Evolutionary conservation across 139 green algal genomes (phyloP), one percentile per base, ranked within the genome.

Genomic region (Asterochloris sp.): DNA sequence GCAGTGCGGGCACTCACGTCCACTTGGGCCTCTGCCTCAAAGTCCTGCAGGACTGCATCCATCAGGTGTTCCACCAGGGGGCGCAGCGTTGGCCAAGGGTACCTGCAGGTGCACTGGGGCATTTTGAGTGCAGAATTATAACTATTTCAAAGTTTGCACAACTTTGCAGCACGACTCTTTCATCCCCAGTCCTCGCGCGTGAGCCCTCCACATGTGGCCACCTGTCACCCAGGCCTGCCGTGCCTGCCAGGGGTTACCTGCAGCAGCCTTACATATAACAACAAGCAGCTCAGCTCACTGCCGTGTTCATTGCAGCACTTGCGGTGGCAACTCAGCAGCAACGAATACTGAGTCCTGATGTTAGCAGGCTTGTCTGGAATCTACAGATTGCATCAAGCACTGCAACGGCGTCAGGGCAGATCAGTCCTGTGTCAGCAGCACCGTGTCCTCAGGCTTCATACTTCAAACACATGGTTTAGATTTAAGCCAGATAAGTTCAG

Each of bases 61-160:
- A 92, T 62, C 0, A 79, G 47, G 23, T 83, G 79, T 15, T 82
- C 82, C 26, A 92, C 75, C 16, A 94, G 81, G 12, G 89, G 87
- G 26, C 82, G 73, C 61, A 92, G 26, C 17, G 91, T 60, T 26
- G 74, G 66, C 90, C 90, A 94, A 0, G 76, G 80, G 85, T 90
- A 92, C 74, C 83, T 87, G 78, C 62, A 78, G 47, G 27, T 12
- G 16, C 14, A 27, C 15, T 79, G 13, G 74, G 12, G 27, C 11
- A 13, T 23, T 66, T 47, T 63, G 63, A 16, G 15, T 16, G 14
- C 64, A 69, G 64, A 69, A n/a, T n/a, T n/a, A n/a, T n/a, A n/a
- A n/a, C n/a, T n/a, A n/a, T n/a, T n/a, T n/a, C n/a, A n/a, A n/a
- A n/a, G n/a, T n/a, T n/a, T n/a, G n/a, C n/a, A n/a, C n/a, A n/a